phyloP scores from a whole-genome alignment of 257 asterid species.

The Nyctanthes arbortristis region DNA sequence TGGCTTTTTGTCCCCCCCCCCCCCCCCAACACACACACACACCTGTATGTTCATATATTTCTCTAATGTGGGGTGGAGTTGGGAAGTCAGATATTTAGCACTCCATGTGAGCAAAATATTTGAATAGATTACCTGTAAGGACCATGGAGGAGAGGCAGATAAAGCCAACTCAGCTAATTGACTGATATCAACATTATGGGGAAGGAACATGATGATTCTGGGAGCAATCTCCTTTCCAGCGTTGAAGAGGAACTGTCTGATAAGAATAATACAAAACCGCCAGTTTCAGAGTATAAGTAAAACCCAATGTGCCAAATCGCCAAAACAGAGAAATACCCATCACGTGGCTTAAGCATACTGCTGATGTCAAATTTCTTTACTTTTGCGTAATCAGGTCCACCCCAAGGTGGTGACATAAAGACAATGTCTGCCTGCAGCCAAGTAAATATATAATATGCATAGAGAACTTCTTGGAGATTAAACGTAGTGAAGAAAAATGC shows the following conservation, averaged over 20 bases:
- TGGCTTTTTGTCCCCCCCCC: too few species aligned
- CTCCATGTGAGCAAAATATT: background rate
- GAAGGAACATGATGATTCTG: conserved; percentile 85
- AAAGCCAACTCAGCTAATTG: conserved; percentile 74
- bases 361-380: conserved; percentile 65
- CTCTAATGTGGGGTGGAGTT: background rate
- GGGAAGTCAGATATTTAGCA: background rate
- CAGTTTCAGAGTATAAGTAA: background rate
- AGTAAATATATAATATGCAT: background rate
- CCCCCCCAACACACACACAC: too few species aligned
- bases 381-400: conserved; percentile 89
- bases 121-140: conserved; percentile 62
- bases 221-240: conserved; percentile 32
- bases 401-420: conserved; percentile 98
- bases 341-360: conserved; percentile 80
- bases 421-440: conserved; percentile 71
- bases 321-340: conserved; percentile 59
- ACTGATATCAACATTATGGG: conserved; percentile 71
- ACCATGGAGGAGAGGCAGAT: conserved; percentile 80
- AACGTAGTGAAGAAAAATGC: background rate
- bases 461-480: background rate
- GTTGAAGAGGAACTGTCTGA: conserved; percentile 2
- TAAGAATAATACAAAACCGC: background rate
- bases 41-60: too few species aligned
- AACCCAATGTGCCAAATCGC: background rate